Base-by-base conservation (phyloP, 2,329 filamentous ascomycete species). In the Cadophora sp. region DNA sequence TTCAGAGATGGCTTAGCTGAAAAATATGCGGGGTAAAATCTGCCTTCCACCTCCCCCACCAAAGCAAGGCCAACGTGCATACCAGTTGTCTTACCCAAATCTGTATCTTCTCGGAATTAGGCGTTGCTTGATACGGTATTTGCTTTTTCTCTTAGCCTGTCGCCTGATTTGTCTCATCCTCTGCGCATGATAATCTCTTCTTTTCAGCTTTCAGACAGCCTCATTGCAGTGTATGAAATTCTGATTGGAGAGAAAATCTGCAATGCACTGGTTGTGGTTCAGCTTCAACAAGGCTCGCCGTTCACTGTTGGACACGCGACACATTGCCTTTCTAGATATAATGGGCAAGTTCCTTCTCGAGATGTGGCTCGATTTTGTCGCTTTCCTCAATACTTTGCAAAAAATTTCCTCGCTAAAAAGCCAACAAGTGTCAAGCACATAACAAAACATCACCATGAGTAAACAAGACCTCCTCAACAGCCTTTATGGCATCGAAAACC, bases 401-500 rank as follows among this genome's bases (percentile, higher is more conserved):
- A 16, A 12, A 12, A 16, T 14, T 43, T 43, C 19, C 14, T 48
- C 43, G n/a, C 19, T 22, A 8, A 22, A n/a, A 6, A n/a, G 43
- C 37, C 37, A 16, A 48, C 43, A 22, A 6, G 6, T 16, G 16
- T 6, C 2, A 9, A 22, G 2, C 5, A 8, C 2, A 48, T 9
- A n/a, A n/a, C n/a, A n/a, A n/a, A n/a, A n/a, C 43, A 22, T 40
- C 31, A 55, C 9, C n/a, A 64, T 64, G 61, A 55, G 48, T 48
- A 55, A 64, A 27, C 61, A 64, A 64, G 61, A 64, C 9, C 61
- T 24, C 22, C 48, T 64, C 29, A 53, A 64, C 34, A 37, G 48
- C 61, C 34, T 64, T 29, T 64, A 64, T 55, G 61, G 31, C 48
- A 64, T 64, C 24, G 61, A 46, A 27, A 64, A 64, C 27, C 61